Percentiles rank a stretch among this genome's conserved stretches.
Conservation (phyloP, 352 stramenopile genomes). For the Saprolegnia parasitica region DNA sequence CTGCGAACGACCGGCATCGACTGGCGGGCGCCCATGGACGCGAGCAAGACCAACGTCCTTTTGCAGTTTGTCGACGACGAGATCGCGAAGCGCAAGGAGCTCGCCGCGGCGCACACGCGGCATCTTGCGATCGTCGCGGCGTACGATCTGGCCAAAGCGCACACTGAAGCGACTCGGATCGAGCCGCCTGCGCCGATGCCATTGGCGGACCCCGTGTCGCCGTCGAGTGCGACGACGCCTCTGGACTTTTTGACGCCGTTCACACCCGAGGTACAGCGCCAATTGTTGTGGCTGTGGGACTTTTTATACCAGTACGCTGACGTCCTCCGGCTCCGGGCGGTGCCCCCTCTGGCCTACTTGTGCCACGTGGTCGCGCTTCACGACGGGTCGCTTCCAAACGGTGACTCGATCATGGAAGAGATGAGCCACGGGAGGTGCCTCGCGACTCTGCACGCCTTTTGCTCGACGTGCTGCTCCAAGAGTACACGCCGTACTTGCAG, state of each 20-base stretch:
- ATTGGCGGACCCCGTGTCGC: neutral
- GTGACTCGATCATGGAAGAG: constrained; percentile 23
- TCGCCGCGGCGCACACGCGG: neutral
- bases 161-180: neutral
- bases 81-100: neutral
- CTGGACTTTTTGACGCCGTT: constrained; percentile 2
- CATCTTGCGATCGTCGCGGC: neutral
- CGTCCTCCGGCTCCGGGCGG: constrained; percentile 10
- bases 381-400: constrained; percentile 16
- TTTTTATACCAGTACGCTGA: constrained; percentile 25
- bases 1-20: neutral
- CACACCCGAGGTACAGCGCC: constrained; percentile 4
- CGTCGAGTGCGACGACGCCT: neutral
- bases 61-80: constrained; percentile 22
- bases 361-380: constrained; percentile 19
- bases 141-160: neutral
- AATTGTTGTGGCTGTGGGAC: constrained; percentile 27
- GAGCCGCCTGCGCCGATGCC: neutral
- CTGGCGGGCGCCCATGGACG: neutral
- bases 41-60: neutral
- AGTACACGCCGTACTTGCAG: constrained; percentile 28
- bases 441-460: constrained; percentile 25
- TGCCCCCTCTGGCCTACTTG: constrained; percentile 17
- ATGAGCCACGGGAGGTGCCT: constrained; percentile 22
- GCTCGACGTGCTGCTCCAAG: constrained; percentile 21